These are phyloP conservation scores for Filosporella fistucella DNA, from an alignment of 495 filamentous ascomycete species.

Conservation along the genomic window DNA sequence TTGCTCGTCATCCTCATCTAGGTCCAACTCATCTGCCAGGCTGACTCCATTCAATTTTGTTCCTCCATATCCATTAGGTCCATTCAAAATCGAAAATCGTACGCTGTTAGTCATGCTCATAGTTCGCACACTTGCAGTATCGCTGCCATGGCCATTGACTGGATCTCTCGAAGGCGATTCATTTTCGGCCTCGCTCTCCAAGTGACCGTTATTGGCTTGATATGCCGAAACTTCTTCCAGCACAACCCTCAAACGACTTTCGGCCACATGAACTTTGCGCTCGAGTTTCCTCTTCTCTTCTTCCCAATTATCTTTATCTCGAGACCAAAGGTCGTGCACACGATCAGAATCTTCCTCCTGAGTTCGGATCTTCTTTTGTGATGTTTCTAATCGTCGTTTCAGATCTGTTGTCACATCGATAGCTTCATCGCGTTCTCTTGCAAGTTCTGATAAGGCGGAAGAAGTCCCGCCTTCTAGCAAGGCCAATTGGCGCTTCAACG, in stretches of 20 bases:
- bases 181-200: constrained; percentile 51
- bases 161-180: constrained; percentile 35
- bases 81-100: constrained; percentile 62
- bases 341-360: constrained; percentile 83
- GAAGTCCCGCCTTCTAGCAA: constrained; percentile 83
- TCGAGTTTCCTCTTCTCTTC: constrained; percentile 77
- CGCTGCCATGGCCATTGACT: constrained; percentile 50
- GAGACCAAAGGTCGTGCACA: constrained; percentile 69
- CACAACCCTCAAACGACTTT: constrained; percentile 77
- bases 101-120: constrained; percentile 72
- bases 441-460: constrained; percentile 75
- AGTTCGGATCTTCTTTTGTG: constrained; percentile 69
- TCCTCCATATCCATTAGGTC: constrained; percentile 39
- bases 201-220: constrained; percentile 48
- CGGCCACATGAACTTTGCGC: constrained; percentile 78
- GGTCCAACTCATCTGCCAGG: constrained; percentile 84
- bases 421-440: constrained; percentile 82
- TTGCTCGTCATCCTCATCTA: constrained; percentile 62
- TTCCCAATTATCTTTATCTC: constrained; percentile 79
- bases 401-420: constrained; percentile 69
- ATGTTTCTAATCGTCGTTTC: constrained; percentile 71
- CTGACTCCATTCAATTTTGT: constrained; percentile 62
- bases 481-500: constrained; percentile 78
- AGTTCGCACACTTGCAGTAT: constrained; percentile 71
- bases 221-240: constrained; percentile 78